These are phyloP conservation scores for Oryza coarctata DNA, from an alignment of 176 grass and related monocot genomes.

Conservation along the genomic window DNA sequence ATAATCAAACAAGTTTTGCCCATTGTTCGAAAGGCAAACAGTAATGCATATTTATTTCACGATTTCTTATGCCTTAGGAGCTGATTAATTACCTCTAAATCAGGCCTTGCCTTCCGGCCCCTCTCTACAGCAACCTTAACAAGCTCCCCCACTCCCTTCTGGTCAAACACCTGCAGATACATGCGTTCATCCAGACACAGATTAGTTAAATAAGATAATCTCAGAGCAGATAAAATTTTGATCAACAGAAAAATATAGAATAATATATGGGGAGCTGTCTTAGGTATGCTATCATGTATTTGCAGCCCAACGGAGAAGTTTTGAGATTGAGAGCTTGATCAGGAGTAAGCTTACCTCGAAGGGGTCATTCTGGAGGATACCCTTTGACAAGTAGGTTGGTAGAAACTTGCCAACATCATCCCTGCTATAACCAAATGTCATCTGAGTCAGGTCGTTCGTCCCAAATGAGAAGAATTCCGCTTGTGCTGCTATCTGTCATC, in stretches of 20 bases:
- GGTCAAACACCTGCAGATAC: conserved; percentile 64
- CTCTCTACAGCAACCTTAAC: conserved; percentile 74
- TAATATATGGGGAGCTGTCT: neutral
- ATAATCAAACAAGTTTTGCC: conserved; percentile 1
- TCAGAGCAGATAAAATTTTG: conserved; percentile 28
- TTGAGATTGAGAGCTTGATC: neutral
- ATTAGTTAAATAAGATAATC: neutral
- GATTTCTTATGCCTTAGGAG: neutral
- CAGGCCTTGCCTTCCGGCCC: conserved; percentile 73
- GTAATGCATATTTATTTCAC: neutral
- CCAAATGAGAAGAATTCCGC: conserved; percentile 99
- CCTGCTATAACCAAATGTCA: conserved; percentile 98
- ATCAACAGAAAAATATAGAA: conserved; percentile 5
- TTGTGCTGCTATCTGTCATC: conserved; percentile 79
- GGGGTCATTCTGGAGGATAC: conserved; percentile 96
- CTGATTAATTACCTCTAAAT: conserved; percentile 68
- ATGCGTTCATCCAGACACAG: neutral
- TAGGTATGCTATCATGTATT: neutral
- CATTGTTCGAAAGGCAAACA: neutral
- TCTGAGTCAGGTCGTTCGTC: conserved; percentile 97
- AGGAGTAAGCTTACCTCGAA: conserved; percentile 73
- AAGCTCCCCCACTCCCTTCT: conserved; percentile 86
- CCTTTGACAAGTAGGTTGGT: conserved; percentile 80
- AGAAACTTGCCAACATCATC: conserved; percentile 96
- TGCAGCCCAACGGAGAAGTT: neutral